A percentile compares a stretch with the other conserved stretches of the same genome.
phyloP scores from a whole-genome alignment of 768 basidiomycete genomes.

The Tubosaeta sp. region DNA sequence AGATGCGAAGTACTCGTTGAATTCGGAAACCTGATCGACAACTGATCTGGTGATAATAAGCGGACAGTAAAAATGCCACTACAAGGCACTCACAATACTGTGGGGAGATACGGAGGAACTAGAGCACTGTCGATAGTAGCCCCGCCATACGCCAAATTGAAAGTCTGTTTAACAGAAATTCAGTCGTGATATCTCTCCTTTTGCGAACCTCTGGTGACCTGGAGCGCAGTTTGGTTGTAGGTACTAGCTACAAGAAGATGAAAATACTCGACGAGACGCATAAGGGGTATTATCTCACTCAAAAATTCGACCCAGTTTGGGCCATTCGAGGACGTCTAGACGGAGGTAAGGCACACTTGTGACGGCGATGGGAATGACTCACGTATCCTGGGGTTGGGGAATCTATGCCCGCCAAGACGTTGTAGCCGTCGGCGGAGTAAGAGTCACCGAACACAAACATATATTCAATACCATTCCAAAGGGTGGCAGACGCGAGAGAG shows the following conservation, averaged over 20 bases:
- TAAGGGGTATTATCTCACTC: constrained; percentile 30
- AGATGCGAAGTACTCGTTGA: constrained; percentile 41
- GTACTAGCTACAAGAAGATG: constrained; percentile 35
- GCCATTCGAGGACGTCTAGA: constrained; percentile 56
- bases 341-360: constrained; percentile 2
- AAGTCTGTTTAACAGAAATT: constrained; percentile 37
- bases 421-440: constrained; percentile 57
- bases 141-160: constrained; percentile 65
- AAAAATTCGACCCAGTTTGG: constrained; percentile 59
- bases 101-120: constrained; percentile 49
- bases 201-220: constrained; percentile 28
- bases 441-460: constrained; percentile 63
- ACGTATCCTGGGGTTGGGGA: constrained; percentile 51
- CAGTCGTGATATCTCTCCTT: neutral
- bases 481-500: constrained; percentile 21
- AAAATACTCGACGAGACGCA: neutral
- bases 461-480: constrained; percentile 52
- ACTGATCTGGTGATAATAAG: constrained; percentile 14
- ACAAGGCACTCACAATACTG: constrained; percentile 47
- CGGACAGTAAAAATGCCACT: neutral
- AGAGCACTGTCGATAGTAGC: constrained; percentile 60
- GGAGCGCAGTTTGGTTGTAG: constrained; percentile 53
- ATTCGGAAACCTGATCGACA: constrained; percentile 58
- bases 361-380: constrained; percentile 18
- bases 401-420: constrained; percentile 52